These are phyloP conservation scores for Salix caprea DNA, from an alignment of 345 rosid species.

Conservation along the genomic window DNA sequence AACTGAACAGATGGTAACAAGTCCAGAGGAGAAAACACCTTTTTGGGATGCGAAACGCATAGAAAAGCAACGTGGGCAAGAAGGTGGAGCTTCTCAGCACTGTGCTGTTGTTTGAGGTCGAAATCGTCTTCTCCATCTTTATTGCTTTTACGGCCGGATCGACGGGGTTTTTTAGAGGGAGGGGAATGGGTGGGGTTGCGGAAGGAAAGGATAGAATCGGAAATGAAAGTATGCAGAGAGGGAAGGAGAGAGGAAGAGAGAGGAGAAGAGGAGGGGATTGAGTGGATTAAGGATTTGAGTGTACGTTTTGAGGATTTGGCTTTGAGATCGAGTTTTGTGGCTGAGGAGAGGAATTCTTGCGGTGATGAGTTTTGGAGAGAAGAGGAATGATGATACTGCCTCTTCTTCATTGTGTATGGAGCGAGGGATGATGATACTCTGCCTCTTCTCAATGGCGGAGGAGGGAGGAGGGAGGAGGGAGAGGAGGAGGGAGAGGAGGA, in stretches of 20 bases:
- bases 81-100: conserved; percentile 40
- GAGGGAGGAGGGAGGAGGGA: too few relatives aligned
- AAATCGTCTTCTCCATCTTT: not conserved
- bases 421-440: too few relatives aligned
- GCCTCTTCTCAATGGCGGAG: too few relatives aligned
- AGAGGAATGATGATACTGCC: conserved; percentile 40
- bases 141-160: conserved; percentile 25
- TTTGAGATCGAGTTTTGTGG: conserved; percentile 42
- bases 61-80: conserved; percentile 38
- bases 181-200: conserved; percentile 35
- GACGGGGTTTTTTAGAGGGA: conserved; percentile 45
- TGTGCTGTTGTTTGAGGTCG: not conserved
- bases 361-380: conserved; percentile 58
- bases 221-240: conserved; percentile 33
- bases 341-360: conserved; percentile 59
- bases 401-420: conserved; percentile 55
- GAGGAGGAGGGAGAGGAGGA: too few relatives aligned
- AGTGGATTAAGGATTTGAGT: conserved; percentile 54
- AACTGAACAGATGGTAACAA: conserved; percentile 53
- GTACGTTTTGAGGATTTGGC: conserved; percentile 63
- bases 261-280: conserved; percentile 47
- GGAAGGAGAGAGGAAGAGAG: conserved; percentile 51
- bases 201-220: conserved; percentile 40
- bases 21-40: conserved; percentile 39
- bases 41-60: conserved; percentile 51